A percentile compares a stretch with the other conserved stretches of the same genome.
Conservation (phyloP, 225 moss, liverwort and hornwort species). For the Takakia lepidozioides region DNA sequence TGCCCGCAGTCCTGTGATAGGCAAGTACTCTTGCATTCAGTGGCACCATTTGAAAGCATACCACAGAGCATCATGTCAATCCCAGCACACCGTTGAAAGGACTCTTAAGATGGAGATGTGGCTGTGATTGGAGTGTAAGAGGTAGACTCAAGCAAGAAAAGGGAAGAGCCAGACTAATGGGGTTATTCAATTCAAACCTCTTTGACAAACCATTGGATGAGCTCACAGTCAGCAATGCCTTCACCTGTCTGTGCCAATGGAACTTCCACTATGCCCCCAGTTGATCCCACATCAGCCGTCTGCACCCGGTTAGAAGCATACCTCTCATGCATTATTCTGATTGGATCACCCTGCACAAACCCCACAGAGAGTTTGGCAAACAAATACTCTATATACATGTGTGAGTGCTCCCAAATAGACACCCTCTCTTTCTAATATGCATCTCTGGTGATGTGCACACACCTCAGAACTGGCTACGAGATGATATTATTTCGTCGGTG, state of each 20-base stretch:
- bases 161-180: too few relatives aligned
- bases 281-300: conserved; percentile 31
- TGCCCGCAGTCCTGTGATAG: too few relatives aligned
- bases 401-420: not conserved
- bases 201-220: conserved; percentile 80
- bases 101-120: too few relatives aligned
- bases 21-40: too few relatives aligned
- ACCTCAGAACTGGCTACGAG: not conserved
- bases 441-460: not conserved
- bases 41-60: too few relatives aligned
- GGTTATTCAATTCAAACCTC: too few relatives aligned
- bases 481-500: not conserved
- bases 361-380: not conserved
- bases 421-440: not conserved
- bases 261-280: conserved; percentile 74
- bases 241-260: conserved; percentile 93
- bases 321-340: conserved; percentile 17
- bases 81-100: too few relatives aligned
- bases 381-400: not conserved
- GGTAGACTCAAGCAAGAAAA: too few relatives aligned
- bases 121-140: too few relatives aligned
- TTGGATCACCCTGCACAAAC: not conserved
- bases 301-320: conserved; percentile 37
- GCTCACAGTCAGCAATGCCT: conserved; percentile 98
- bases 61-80: too few relatives aligned